Conservation (phyloP, 1,139 yeast genomes). For the Debaryomyces psychrophilus region DNA sequence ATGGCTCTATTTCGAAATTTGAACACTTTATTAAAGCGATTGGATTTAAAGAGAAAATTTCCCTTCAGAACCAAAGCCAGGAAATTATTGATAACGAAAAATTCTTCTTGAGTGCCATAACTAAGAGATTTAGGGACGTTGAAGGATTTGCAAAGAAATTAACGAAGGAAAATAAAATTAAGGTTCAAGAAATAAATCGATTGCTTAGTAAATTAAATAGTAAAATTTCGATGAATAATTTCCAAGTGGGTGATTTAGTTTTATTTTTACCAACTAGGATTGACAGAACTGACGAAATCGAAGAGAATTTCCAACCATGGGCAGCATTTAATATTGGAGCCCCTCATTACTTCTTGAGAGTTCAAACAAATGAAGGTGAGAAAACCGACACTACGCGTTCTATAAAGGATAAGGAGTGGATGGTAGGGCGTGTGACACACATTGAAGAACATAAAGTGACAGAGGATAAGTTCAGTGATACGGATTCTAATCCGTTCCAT, state of each 20-base stretch:
- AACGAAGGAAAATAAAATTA: conserved; percentile 69
- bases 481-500: conserved; percentile 49
- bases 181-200: conserved; percentile 47
- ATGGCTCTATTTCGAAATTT: conserved; percentile 21
- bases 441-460: conserved; percentile 53
- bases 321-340: conserved; percentile 85
- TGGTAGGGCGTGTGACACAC: conserved; percentile 61
- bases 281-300: conserved; percentile 36
- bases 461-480: conserved; percentile 33
- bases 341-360: conserved; percentile 70
- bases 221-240: conserved; percentile 67
- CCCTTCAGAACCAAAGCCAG: conserved; percentile 25
- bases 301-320: conserved; percentile 61
- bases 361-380: conserved; percentile 19
- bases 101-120: conserved; percentile 65
- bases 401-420: conserved; percentile 59
- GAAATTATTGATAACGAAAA: conserved; percentile 16
- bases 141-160: conserved; percentile 88
- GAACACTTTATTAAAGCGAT: conserved; percentile 29
- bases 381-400: conserved; percentile 10
- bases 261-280: conserved; percentile 76
- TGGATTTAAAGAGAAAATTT: conserved; percentile 44
- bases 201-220: conserved; percentile 40
- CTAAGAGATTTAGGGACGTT: conserved; percentile 82
- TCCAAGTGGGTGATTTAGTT: conserved; percentile 73